A percentile compares a stretch with the other conserved stretches of the same genome.
Conservation (phyloP, 106 monocot genomes). For the Dendrobium officinale region DNA sequence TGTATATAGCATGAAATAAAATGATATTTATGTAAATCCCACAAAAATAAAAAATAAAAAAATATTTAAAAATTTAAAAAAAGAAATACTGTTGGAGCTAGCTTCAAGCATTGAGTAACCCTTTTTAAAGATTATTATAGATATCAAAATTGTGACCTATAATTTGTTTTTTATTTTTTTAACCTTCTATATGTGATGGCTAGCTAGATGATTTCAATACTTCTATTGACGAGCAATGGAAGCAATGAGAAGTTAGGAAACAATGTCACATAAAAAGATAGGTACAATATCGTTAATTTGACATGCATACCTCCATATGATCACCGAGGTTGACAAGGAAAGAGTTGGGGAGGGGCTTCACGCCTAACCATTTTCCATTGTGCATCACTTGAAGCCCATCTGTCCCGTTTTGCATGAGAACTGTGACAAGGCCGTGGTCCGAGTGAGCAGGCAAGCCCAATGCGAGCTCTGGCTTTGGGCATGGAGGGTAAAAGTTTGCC, state of each 20-base stretch:
- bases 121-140: not conserved
- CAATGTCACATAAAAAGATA: not conserved
- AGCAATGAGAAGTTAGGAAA: not conserved
- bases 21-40: too few species aligned
- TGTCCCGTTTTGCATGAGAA: slow-evolving; percentile 54
- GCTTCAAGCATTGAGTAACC: too few species aligned
- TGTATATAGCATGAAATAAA: too few species aligned
- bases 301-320: slow-evolving; percentile 52
- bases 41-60: too few species aligned
- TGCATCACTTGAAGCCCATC: slow-evolving; percentile 60
- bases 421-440: slow-evolving; percentile 61
- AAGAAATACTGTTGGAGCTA: too few species aligned
- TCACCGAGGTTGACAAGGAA: slow-evolving; percentile 64
- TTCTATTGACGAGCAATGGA: not conserved
- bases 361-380: slow-evolving; percentile 37
- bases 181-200: too few species aligned
- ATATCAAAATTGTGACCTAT: not conserved
- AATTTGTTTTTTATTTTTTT: not conserved
- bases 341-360: slow-evolving; percentile 35
- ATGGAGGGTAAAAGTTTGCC: slow-evolving; percentile 49
- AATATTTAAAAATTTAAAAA: too few species aligned
- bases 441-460: slow-evolving; percentile 55
- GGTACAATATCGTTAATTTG: not conserved
- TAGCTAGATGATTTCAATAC: too few species aligned
- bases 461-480: slow-evolving; percentile 34